Evolutionary conservation across 2,329 filamentous ascomycete genomes (phyloP), one percentile per base, ranked within the genome.

Genomic region (Decorospora gaudefroyi): DNA sequence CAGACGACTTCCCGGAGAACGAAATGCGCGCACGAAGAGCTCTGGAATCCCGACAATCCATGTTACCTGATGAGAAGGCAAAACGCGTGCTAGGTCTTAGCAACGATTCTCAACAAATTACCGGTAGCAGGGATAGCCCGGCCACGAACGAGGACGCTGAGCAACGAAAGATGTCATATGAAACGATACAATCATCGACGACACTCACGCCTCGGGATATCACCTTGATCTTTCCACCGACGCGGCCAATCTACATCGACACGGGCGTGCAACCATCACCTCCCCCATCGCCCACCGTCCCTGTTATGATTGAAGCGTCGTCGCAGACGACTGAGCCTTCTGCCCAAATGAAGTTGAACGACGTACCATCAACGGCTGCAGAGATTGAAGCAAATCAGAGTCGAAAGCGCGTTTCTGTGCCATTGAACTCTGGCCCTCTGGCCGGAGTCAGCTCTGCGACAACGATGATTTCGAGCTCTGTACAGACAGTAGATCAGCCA

Each of bases 181-280:
- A 57, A 47, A 57, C 52, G 10, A 33, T 49, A 10, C 54, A 57
- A 5, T 60, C 61, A 6, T 54, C 62, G n/a, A 28, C 56, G 0
- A 61, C 55, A 6, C 35, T 64, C 10, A 50, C 57, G 10, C 61
- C 62, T 18, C 59, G 53, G 35, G 60, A 64, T 15, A 49, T 64
- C 10, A 62, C 59, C 2, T 47, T 69, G 39, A 44, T 69, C 23
- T 69, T 66, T 32, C 60, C 64, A 34, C 65, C 66, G 34, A 59
- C 64, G n/a, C 65, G 59, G 37, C 66, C 68, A 23, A 52, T 77
- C 46, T 95, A 93, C 73, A 80, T 81, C 26, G 88, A 95, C 62
- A 80, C 79, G n/a, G 88, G 85, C 3, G 78, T 89, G 21, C 91
- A 96, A 67, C 93, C 82, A 62, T 93, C 90, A 22, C 90, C 90